These are phyloP conservation scores for Plantago elongata DNA, from an alignment of 257 asterid genomes.

Conservation along the genomic window DNA sequence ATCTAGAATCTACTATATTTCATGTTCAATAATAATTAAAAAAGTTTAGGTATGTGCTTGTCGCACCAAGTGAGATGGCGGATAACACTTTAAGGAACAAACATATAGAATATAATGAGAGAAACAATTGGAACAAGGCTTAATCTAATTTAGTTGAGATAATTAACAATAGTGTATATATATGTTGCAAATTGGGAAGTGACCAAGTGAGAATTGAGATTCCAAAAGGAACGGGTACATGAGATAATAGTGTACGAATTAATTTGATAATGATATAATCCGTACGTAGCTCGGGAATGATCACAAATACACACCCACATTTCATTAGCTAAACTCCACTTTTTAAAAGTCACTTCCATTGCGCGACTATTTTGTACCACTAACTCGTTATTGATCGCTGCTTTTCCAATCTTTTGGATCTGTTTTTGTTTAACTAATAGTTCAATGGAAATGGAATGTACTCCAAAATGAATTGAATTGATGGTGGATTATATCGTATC, in stretches of 20 bases:
- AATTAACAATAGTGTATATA: neutral
- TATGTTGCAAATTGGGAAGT: neutral
- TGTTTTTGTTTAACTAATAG: neutral
- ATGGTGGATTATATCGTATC: too few relatives aligned
- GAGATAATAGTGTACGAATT: neutral
- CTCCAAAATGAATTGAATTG: too few relatives aligned
- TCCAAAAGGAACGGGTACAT: neutral
- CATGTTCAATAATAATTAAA: too few relatives aligned
- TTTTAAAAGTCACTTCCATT: neutral
- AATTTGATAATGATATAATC: neutral
- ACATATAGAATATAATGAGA: too few relatives aligned
- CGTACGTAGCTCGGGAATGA: constrained; percentile 10
- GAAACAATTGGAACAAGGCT: neutral
- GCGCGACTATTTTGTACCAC: neutral
- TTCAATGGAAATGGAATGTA: too few relatives aligned
- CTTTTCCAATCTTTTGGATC: neutral
- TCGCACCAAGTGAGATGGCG: too few relatives aligned
- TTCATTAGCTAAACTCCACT: neutral
- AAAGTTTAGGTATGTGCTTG: too few relatives aligned
- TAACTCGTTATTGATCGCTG: neutral
- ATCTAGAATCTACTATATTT: too few relatives aligned
- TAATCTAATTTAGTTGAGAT: neutral
- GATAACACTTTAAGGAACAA: too few relatives aligned
- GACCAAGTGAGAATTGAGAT: constrained; percentile 1
- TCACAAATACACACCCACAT: neutral